These are phyloP conservation scores for Calonectria fujianensis DNA, from an alignment of 2,329 filamentous ascomycete genomes.

Conservation along the genomic window DNA sequence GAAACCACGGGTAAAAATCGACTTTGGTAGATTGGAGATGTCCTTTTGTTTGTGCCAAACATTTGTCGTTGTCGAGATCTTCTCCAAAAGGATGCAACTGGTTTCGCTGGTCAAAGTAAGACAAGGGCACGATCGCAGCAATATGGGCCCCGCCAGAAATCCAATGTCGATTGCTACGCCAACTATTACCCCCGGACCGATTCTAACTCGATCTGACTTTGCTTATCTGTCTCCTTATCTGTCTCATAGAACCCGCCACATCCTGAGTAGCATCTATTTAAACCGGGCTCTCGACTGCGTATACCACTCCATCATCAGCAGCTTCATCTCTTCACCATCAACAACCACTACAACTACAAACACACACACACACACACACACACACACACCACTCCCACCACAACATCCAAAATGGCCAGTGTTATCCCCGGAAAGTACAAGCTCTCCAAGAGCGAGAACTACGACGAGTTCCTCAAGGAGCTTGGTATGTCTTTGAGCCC, in stretches of 20 bases:
- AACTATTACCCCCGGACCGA: background rate
- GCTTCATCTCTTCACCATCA: background rate
- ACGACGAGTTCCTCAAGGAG: slow-evolving; percentile 20
- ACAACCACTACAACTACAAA: background rate
- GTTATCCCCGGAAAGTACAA: slow-evolving; percentile 15
- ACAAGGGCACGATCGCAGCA: slow-evolving; percentile 9
- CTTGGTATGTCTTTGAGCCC: background rate
- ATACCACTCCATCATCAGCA: background rate
- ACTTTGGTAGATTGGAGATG: background rate
- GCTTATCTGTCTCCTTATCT: background rate
- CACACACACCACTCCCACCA: background rate
- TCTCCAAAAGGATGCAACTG: background rate
- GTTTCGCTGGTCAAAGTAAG: background rate
- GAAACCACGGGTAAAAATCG: background rate
- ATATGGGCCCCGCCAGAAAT: slow-evolving; percentile 13
- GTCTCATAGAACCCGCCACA: background rate
- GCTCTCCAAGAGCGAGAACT: slow-evolving; percentile 26
- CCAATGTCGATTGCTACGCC: slow-evolving; percentile 1
- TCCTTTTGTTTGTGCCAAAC: no score
- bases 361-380: background rate
- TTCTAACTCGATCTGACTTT: background rate
- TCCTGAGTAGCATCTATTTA: background rate
- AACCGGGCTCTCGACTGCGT: background rate
- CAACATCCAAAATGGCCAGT: background rate
- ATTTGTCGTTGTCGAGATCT: no score